A percentile compares a stretch with the other conserved stretches of the same genome.
Evolutionary conservation across 83 land plant species (phyloP).

Genomic region (Isoetes engelmannii): DNA sequence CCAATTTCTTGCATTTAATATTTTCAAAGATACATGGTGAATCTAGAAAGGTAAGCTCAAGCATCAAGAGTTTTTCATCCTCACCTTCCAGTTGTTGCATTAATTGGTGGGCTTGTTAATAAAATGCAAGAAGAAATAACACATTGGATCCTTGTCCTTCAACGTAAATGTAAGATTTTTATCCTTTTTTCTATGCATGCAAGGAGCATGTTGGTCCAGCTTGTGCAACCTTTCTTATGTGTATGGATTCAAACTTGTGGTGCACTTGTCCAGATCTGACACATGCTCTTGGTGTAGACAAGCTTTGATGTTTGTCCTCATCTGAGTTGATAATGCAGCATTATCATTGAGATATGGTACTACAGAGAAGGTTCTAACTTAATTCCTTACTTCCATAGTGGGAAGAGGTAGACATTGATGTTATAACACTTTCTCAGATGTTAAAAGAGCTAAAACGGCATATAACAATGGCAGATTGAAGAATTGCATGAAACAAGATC

Average conservation of each 20-base stretch:
- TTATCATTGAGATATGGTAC: no score
- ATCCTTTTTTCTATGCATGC: no score
- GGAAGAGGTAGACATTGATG: constrained; percentile 55
- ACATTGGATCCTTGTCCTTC: constrained; percentile 69
- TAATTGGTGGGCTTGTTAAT: constrained; percentile 86
- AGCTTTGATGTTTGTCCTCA: no score
- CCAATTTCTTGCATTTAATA: no score
- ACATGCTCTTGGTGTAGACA: no score
- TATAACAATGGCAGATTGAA: constrained; percentile 54
- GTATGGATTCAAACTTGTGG: no score
- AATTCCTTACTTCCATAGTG: no score
- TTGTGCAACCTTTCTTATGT: no score
- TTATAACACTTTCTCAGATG: constrained; percentile 38
- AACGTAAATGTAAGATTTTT: constrained; percentile 61
- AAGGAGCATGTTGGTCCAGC: no score
- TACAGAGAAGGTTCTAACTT: no score
- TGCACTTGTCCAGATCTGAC: no score
- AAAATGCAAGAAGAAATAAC: constrained; percentile 76
- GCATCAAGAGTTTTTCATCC: neutral
- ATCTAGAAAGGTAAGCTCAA: neutral
- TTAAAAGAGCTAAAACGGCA: constrained; percentile 45
- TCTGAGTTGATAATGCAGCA: no score
- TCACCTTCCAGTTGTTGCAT: constrained; percentile 52
- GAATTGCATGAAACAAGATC: constrained; percentile 84
- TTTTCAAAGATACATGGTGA: neutral